Base-by-base conservation (phyloP, 2,329 filamentous ascomycete genomes). In the Botrytis pseudocinerea region DNA sequence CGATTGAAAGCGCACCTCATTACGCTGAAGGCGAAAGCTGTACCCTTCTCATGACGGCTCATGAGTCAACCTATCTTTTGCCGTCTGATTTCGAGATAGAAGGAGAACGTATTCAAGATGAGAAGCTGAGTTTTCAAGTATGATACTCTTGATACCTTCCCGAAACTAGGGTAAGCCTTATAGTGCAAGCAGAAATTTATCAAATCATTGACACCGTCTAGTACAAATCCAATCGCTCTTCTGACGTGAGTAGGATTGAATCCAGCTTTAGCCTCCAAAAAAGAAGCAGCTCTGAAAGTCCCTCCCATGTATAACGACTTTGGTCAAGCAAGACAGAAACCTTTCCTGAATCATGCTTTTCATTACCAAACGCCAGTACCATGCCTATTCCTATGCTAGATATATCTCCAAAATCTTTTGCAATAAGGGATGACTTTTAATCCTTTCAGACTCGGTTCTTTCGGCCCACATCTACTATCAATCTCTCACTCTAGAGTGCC, bases 21-120 rank as follows among this genome's bases (percentile, higher is more conserved):
- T 54, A 1, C 5, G 14, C 2, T 2, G 14, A 0, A 14, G 0
- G 0, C 18, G 7, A 2, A 6, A 14, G 8, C 51, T 54, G 2
- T 18, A 3, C 14, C 1, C 7, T 9, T 9, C 7, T 57, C 7
- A 18, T 57, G 14, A 18, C 7, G 0, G n/a, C 18, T 28, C 6
- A 4, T 18, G 14, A 57, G n/a, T 1, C n/a, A 57, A 57, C 4
- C 7, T 7, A 28, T 4, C 0, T 7, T 14, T 18, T 1, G n/a
- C 0, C 2, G 1, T 57, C n/a, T 18, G 8, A 54, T 32, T 57
- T 14, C 51, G 14, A 57, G 51, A 57, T 14, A 2, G 0, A 18
- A 57, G 28, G 5, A 16, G n/a, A 28, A 9, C n/a, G 9, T 3
- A 0, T 57, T 18, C 4, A 1, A 57, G 3, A 57, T 14, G 14